These are phyloP conservation scores for Sporothrix protearum DNA, from an alignment of 2,329 filamentous ascomycete species.

Conservation along the genomic window DNA sequence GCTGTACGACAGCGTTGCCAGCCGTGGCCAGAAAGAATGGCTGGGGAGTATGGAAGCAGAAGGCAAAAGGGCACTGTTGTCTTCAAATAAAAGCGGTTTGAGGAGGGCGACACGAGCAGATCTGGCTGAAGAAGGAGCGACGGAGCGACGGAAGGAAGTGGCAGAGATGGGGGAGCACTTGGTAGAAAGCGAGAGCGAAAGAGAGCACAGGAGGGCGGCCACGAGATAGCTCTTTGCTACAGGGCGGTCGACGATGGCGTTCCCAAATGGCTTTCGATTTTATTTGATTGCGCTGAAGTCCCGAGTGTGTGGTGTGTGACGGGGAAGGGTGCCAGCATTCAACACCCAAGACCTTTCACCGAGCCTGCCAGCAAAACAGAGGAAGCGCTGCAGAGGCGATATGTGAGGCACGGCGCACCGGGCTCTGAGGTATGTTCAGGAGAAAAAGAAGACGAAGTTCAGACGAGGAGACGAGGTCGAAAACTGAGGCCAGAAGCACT, in stretches of 20 bases:
- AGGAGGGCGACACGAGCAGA: not conserved
- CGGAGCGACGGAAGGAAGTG: not conserved
- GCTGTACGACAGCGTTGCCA: not conserved
- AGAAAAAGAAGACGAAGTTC: slow-evolving; percentile 11
- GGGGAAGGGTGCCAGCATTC: not conserved
- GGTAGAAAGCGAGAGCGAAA: not conserved
- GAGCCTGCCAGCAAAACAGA: slow-evolving; percentile 8
- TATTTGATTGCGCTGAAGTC: not conserved
- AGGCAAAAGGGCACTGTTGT: not conserved
- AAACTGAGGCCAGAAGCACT: slow-evolving; percentile 9
- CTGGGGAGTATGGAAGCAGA: not conserved
- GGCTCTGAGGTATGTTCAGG: not conserved
- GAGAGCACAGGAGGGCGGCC: slow-evolving; percentile 12
- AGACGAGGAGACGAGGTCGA: not conserved
- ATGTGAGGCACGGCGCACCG: not conserved
- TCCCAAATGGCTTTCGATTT: not conserved
- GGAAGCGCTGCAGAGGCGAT: not conserved
- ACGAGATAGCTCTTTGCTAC: slow-evolving; percentile 15
- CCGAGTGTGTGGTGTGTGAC: slow-evolving; percentile 18
- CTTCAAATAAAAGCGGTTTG: not conserved
- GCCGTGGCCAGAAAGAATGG: not conserved
- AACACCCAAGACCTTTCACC: slow-evolving; percentile 5
- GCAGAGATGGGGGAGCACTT: not conserved
- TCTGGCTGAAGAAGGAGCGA: not conserved
- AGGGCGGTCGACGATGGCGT: not conserved